Conservation (phyloP, 2,329 filamentous ascomycete genomes). For the Helicocarpus griseus region DNA sequence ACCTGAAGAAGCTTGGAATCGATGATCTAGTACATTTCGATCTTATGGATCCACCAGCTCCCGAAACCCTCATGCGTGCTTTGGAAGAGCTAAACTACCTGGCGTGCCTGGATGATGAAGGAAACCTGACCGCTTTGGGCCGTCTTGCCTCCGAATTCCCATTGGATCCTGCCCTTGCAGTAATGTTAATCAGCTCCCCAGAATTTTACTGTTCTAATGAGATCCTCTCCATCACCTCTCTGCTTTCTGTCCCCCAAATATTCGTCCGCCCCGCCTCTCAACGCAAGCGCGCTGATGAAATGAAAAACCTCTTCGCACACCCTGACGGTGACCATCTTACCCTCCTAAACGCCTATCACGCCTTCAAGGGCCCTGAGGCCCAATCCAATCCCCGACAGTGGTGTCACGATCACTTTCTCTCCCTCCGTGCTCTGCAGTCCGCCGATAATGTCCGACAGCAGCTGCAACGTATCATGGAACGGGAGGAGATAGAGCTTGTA, state of each 20-base stretch:
- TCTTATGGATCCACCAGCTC: conserved; percentile 94
- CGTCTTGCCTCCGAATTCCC: conserved; percentile 89
- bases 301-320: conserved; percentile 91
- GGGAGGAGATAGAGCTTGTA: conserved; percentile 71
- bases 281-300: conserved; percentile 88
- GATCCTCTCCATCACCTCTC: conserved; percentile 85
- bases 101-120: conserved; percentile 91
- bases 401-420: conserved; percentile 96
- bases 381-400: conserved; percentile 72
- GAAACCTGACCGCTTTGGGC: conserved; percentile 78
- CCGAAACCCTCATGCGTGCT: conserved; percentile 96
- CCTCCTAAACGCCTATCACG: conserved; percentile 94
- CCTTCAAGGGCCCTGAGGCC: conserved; percentile 70
- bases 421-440: conserved; percentile 75
- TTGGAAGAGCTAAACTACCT: conserved; percentile 96
- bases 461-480: conserved; percentile 95
- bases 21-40: conserved; percentile 97
- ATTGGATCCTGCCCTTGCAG: conserved; percentile 83
- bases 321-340: conserved; percentile 91
- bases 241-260: conserved; percentile 88
- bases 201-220: conserved; percentile 99
- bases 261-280: conserved; percentile 80
- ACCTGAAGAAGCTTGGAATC: conserved; percentile 93
- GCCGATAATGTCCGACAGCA: conserved; percentile 91
- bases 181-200: conserved; percentile 95